These are phyloP conservation scores for Fusarium illudens DNA, from an alignment of 2,329 filamentous ascomycete genomes.

Conservation along the genomic window DNA sequence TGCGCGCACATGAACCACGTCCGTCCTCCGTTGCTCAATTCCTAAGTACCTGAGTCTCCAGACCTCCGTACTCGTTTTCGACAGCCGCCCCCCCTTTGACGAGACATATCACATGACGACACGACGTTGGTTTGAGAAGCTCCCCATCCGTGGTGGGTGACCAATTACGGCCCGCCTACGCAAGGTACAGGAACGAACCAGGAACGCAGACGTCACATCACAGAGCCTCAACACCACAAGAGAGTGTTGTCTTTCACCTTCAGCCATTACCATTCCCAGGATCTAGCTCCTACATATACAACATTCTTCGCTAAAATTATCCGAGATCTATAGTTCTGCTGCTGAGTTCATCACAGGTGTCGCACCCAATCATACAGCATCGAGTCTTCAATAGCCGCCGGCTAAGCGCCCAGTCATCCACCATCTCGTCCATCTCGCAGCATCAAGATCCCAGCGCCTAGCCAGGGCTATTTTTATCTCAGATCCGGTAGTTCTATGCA, in stretches of 20 bases:
- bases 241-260: background rate
- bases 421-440: conserved; percentile 17
- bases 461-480: conserved; percentile 22
- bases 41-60: background rate
- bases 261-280: background rate
- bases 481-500: conserved; percentile 23
- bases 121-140: background rate
- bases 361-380: conserved; percentile 24
- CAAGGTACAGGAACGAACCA: background rate
- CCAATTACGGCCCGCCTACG: conserved; percentile 30
- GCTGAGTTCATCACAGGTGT: conserved; percentile 10
- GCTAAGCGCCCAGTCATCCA: conserved; percentile 39
- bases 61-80: background rate
- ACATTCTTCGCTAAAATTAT: conserved; percentile 28
- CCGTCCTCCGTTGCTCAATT: background rate
- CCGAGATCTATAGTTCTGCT: background rate
- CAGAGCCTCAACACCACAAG: conserved; percentile 42
- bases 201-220: conserved; percentile 16
- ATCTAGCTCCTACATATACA: conserved; percentile 12
- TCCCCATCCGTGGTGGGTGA: background rate
- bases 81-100: background rate
- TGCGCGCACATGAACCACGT: background rate
- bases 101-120: background rate
- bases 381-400: conserved; percentile 31
- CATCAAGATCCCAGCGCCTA: conserved; percentile 26